These are phyloP conservation scores for Macaranga tanarius DNA, from an alignment of 441 rosid genomes.

Conservation along the genomic window DNA sequence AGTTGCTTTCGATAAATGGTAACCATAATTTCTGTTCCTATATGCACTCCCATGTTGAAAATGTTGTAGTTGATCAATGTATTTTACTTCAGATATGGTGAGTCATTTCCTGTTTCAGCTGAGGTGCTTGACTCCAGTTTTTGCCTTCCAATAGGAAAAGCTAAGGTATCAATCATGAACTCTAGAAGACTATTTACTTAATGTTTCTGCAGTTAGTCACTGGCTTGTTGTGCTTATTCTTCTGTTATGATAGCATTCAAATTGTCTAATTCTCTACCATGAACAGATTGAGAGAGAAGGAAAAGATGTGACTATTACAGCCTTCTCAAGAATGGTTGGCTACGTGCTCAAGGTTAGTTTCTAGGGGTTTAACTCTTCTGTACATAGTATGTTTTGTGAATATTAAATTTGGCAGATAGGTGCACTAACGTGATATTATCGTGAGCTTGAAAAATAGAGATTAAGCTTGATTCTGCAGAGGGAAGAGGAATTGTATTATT, in stretches of 20 bases:
- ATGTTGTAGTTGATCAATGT: slow-evolving; percentile 15
- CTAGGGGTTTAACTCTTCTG: neutral
- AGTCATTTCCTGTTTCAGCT: slow-evolving; percentile 85
- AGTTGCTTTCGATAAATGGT: slow-evolving; percentile 30
- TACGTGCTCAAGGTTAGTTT: slow-evolving; percentile 73
- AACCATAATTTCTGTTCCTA: neutral
- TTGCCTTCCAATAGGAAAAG: slow-evolving; percentile 95
- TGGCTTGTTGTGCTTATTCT: slow-evolving; percentile 1
- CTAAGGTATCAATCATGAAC: slow-evolving; percentile 52
- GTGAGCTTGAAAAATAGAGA: neutral
- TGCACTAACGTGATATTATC: neutral
- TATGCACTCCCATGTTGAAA: neutral
- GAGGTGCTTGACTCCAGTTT: slow-evolving; percentile 94
- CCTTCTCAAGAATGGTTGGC: slow-evolving; percentile 93
- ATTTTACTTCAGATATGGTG: slow-evolving; percentile 66
- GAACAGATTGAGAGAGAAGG: slow-evolving; percentile 92
- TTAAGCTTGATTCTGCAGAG: neutral
- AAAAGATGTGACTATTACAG: slow-evolving; percentile 83
- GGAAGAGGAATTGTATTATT: neutral
- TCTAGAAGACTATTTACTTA: slow-evolving; percentile 16
- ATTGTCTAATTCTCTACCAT: slow-evolving; percentile 9
- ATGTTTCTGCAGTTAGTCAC: slow-evolving; percentile 19
- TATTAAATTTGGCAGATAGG: slow-evolving; percentile 10
- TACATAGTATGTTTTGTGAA: neutral
- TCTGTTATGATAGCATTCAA: neutral